Percentiles rank a stretch among this genome's conserved stretches.
phyloP scores from a whole-genome alignment of 2,329 filamentous ascomycete genomes.

The Trichoderma endophyticum region DNA sequence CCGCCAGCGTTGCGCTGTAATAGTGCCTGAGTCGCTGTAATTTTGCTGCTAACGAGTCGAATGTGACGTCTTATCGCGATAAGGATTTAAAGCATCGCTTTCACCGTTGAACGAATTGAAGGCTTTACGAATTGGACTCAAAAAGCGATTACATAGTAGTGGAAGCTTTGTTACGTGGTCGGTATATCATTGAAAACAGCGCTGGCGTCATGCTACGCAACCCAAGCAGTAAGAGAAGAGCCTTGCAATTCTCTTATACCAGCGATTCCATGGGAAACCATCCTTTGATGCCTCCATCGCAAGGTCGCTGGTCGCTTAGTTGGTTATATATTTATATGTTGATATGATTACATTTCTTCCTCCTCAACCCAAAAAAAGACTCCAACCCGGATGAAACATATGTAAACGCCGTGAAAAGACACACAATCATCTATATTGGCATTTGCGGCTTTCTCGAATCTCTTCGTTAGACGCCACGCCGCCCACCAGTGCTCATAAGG shows the following conservation, averaged over 20 bases:
- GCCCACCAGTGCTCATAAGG: conserved; percentile 65
- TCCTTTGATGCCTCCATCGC: not conserved
- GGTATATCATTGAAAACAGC: not conserved
- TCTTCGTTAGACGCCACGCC: conserved; percentile 39
- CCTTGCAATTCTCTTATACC: not conserved
- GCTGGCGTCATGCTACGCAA: not conserved
- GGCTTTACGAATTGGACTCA: not conserved
- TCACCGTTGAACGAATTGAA: not conserved
- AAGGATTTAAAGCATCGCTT: not conserved
- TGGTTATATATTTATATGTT: not conserved
- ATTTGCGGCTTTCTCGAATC: not conserved
- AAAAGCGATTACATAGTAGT: not conserved
- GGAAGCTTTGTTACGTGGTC: no score
- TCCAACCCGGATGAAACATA: not conserved
- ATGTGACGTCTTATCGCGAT: not conserved
- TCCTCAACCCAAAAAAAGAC: not conserved
- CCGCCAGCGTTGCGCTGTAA: not conserved
- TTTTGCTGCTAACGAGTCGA: not conserved
- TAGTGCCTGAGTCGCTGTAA: not conserved
- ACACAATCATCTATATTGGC: not conserved
- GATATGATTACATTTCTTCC: not conserved
- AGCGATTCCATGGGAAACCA: not conserved
- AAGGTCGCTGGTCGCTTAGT: not conserved
- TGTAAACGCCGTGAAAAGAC: not conserved
- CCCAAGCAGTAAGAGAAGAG: not conserved